Base-by-base conservation (phyloP, 78 protist species). In the Capsaspora owczarzaki region DNA sequence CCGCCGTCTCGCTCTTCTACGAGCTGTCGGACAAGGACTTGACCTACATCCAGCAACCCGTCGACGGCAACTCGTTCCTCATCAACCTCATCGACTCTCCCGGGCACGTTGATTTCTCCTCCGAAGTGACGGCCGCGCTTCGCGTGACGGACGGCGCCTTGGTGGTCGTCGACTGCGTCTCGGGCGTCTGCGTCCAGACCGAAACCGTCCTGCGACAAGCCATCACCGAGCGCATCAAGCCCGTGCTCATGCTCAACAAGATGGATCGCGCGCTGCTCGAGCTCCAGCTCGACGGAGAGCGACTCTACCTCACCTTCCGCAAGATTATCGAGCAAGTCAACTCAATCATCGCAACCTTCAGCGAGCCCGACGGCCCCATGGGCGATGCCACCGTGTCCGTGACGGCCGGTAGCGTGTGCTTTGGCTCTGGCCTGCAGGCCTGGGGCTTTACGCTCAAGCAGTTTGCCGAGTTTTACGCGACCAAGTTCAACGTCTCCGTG, bases 81-180 rank as follows among this genome's bases (percentile, higher is more conserved):
- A 95, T 97, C 91, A 97, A 97, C 93, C 86, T 97, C 38, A 95
- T 97, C 90, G 99, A 95, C 85, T 92, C 97, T 29, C 97, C 98
- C 63, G 98, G 98, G n/a, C 98, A 98, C 96, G 98, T 97, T n/a
- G 99, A 97, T 84, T 95, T 95, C 90, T 86, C 93, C 8, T 94
- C 98, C 25, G 99, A 98, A 89, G 99, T 98, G 44, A 95, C 99
- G 43, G 98, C 99, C 31, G 99, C 99, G 43, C 99, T 98, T 60
- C 98, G 99, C 85, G 98, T 98, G 51, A 96, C 99, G 46, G 99
- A 98, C 86, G 99, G 99, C 60, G 99, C 99, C 53, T 88, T 97
- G 25, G 98, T 97, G 80, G 99, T 98, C 75, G 98, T 98, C 61
- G 99, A 98, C 86, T 91, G 94, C 87, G 94, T 96, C 77, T 96